These are phyloP conservation scores for Vitis hybrid DNA, from an alignment of 177 flowering plant species.

Conservation along the genomic window DNA sequence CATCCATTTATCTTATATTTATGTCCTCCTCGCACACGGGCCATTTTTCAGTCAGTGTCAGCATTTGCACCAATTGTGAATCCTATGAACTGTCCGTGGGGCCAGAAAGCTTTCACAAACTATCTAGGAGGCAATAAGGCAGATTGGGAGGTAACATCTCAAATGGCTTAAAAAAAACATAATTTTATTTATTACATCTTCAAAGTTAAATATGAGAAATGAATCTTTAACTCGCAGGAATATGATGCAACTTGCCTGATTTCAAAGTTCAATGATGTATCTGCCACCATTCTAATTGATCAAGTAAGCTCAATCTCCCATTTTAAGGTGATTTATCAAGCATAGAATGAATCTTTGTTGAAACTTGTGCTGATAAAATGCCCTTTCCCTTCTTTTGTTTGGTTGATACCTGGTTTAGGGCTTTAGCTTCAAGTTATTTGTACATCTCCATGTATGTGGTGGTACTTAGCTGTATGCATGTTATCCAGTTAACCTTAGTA, in stretches of 20 bases:
- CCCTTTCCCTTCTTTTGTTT: no score
- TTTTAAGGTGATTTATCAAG: background rate
- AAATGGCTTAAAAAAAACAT: background rate
- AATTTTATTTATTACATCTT: background rate
- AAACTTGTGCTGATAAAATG: background rate
- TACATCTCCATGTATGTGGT: no score
- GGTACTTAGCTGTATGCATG: no score
- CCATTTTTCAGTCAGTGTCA: constrained; percentile 76
- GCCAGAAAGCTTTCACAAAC: constrained; percentile 96
- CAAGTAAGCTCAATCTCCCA: constrained; percentile 49
- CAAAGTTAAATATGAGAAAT: background rate
- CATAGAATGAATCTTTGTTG: background rate
- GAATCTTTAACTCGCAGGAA: constrained; percentile 56
- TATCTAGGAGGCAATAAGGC: constrained; percentile 79
- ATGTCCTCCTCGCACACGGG: background rate
- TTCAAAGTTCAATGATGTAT: constrained; percentile 52
- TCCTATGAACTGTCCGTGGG: constrained; percentile 94
- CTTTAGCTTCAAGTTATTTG: no score
- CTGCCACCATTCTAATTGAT: constrained; percentile 82
- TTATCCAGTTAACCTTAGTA: no score
- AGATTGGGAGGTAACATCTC: constrained; percentile 82
- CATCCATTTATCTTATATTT: background rate
- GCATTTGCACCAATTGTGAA: constrained; percentile 90
- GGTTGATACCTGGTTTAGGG: no score
- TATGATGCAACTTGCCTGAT: constrained; percentile 91